Evolutionary conservation across 192 early-diverging fungal genomes (phyloP).

Genomic region (Radiomyces spectabilis): DNA sequence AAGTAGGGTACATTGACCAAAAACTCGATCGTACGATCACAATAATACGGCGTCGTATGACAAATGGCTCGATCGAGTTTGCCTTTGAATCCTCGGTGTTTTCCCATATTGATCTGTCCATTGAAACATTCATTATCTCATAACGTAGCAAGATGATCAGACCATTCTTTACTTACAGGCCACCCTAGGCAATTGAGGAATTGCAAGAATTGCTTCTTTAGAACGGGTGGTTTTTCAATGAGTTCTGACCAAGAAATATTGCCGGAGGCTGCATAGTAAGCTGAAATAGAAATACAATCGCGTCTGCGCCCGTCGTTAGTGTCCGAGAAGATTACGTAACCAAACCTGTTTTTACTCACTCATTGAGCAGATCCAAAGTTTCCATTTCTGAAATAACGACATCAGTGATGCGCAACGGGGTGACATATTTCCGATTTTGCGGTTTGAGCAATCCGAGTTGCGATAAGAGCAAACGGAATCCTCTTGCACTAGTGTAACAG

Average conservation of each 20-base stretch:
- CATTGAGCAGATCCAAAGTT: conserved; percentile 51
- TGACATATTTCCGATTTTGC: conserved; percentile 49
- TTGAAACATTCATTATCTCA: too few relatives aligned
- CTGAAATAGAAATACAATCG: conserved; percentile 59
- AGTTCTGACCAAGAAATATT: conserved; percentile 42
- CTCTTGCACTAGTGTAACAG: conserved; percentile 30
- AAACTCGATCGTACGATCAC: conserved; percentile 55
- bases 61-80: conserved; percentile 43
- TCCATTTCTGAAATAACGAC: conserved; percentile 53
- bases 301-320: conserved; percentile 43
- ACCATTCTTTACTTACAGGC: conserved; percentile 48
- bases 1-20: conserved; percentile 68
- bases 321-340: not conserved
- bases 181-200: conserved; percentile 67
- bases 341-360: conserved; percentile 35
- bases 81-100: conserved; percentile 68
- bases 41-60: conserved; percentile 62
- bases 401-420: conserved; percentile 60
- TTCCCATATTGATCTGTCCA: too few relatives aligned
- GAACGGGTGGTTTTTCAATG: conserved; percentile 27
- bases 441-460: conserved; percentile 58
- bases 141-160: too few relatives aligned
- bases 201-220: conserved; percentile 55
- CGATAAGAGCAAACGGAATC: conserved; percentile 54
- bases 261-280: conserved; percentile 56